These are phyloP conservation scores for Termitomyces sp. DNA, from an alignment of 768 basidiomycete genomes.

Conservation along the genomic window DNA sequence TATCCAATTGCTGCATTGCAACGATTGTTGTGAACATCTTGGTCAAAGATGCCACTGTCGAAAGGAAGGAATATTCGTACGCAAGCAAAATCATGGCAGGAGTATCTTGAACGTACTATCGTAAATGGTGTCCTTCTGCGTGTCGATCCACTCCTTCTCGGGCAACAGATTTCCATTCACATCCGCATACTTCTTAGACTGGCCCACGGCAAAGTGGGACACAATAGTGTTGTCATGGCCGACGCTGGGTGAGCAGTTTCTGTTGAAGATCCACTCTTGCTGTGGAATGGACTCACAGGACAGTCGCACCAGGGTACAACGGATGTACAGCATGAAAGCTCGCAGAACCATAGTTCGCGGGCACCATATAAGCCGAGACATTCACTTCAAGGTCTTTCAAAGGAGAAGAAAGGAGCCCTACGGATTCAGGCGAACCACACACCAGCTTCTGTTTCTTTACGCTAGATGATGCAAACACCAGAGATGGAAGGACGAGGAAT, in stretches of 20 bases:
- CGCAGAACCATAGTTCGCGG: conserved; percentile 19
- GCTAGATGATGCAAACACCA: background rate
- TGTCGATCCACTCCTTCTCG: conserved; percentile 10
- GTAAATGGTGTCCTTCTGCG: conserved; percentile 20
- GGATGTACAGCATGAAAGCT: conserved; percentile 18
- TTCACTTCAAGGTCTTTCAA: conserved; percentile 19
- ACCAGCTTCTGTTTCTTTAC: background rate
- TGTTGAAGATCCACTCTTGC: background rate
- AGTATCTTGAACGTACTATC: conserved; percentile 17
- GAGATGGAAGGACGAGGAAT: background rate
- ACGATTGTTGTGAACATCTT: conserved; percentile 25
- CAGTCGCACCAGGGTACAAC: conserved; percentile 23
- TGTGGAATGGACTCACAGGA: conserved; percentile 15
- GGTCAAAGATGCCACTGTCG: conserved; percentile 28
- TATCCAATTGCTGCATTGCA: conserved; percentile 23
- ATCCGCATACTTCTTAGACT: conserved; percentile 18
- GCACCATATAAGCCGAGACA: conserved; percentile 17
- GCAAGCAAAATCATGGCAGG: background rate
- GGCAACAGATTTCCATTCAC: conserved; percentile 20
- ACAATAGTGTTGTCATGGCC: conserved; percentile 21
- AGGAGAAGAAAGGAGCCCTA: conserved; percentile 15
- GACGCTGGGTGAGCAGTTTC: conserved; percentile 9
- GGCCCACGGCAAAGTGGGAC: conserved; percentile 23
- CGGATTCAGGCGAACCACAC: conserved; percentile 16
- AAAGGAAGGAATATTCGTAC: background rate